Base-by-base conservation (phyloP, 1,284 basidiomycete genomes). In the Sanghuangporus weigelae region DNA sequence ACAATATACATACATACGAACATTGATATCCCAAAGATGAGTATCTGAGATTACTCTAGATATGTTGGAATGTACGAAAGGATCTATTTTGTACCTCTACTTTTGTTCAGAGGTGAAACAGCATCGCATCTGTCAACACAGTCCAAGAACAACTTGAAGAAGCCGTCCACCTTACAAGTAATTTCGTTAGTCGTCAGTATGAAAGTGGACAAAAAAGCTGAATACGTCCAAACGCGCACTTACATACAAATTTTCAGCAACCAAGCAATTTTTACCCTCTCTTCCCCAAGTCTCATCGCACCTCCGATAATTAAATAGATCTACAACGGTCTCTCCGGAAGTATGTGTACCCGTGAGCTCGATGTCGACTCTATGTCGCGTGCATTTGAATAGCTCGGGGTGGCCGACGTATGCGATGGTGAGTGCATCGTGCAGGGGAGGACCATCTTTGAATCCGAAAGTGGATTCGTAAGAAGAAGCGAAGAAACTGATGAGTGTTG, bases 391-490 rank as follows among this genome's bases (percentile, higher is more conserved):
- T 2, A 92, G 69, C 5, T 84, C 78, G 0, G 90, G 90, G 19
- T 75, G 72, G 0, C 84, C 81, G 40, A 93, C 77, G 65, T 90
- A 93, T 11, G 85, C 87, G 59, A 94, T 77, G 0, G 91, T 90
- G 38, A 94, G 79, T 0, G 91, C 85, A 69, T 95, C 93, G 67
- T 95, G 92, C 1, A 94, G 77, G 1, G 92, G 92, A 7, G 93
- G 93, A 0, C 92, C 92, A 46, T 85, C 75, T 19, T 78, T 73
- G 72, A 95, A 95, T 11, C 84, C 84, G 68, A 91, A 95, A 0
- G 84, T 85, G 8, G 83, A 76, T 68, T 82, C 80, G 73, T 92
- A 93, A 3, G 84, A 68, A 3, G 84, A 82, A 7, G 86, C 84
- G 68, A 94, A 94, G 74, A 84, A 92, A 58, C 72, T 78, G 63